Base-by-base conservation (phyloP, 805 yeast genomes). In the Saccharomycodes ludwigii region DNA sequence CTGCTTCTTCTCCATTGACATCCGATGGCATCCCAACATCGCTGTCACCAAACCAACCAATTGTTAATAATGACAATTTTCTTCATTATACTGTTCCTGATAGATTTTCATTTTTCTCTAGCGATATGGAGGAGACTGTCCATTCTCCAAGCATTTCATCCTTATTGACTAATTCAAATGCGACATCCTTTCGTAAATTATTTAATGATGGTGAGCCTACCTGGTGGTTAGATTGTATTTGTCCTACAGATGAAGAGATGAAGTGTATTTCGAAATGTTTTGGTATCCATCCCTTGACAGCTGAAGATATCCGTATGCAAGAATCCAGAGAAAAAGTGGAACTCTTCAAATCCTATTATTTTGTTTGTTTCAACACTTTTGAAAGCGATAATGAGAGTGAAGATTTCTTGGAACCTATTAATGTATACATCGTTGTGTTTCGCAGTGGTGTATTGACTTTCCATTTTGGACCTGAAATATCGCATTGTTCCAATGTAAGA, bases 311-410 rank as follows among this genome's bases (percentile, higher is more conserved):
- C 41, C 65, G 95, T 35, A 81, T 84, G 73, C 94, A 86, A 59
- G 98, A 88, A 60, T 73, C 95, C 16, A 85, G 98, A 59, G 98
- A 88, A 61, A 88, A 88, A 58, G 96, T 88, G 19, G 98, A 88
- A 58, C 63, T 88, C 39, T 88, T 88, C 67, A 73, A 75, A 45
- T 71, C 73, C 42, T 88, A 88, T 58, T 88, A 91, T 57, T 85
- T 91, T 62, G 94, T 91, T 25, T 82, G 94, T 67, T 91, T 91
- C 71, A 95, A 91, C 55, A 82, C 97, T 4, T 91, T 91, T 58
- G 96, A 85, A 50, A 76, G 79, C 16, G 95, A 88, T 43, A 53
- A 63, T 29, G 91, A 44, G 52, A 71, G 81, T 33, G 91, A 79
- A 45, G 94, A 83, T 40, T 86, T 79, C 52, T 60, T 79, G 49